These are phyloP conservation scores for Beta corolliflora DNA, from an alignment of 179 eudicot species.

Conservation along the genomic window DNA sequence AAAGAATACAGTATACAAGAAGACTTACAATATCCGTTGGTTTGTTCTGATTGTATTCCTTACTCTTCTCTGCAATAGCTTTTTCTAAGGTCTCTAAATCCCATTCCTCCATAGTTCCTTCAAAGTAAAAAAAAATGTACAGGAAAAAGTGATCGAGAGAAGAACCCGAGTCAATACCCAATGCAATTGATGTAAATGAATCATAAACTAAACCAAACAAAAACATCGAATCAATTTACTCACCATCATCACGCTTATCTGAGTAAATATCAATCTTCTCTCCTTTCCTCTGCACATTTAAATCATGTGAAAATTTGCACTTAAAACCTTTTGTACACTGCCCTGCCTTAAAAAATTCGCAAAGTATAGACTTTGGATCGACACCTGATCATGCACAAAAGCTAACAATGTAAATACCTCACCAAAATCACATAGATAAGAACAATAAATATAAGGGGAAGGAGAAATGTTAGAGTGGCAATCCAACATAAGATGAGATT, in stretches of 20 bases:
- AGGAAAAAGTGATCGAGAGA: constrained; percentile 1
- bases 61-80: constrained; percentile 81
- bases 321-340: constrained; percentile 97
- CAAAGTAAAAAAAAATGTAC: neutral
- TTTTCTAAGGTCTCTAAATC: constrained; percentile 86
- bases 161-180: neutral
- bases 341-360: constrained; percentile 92
- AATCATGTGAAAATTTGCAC: constrained; percentile 96
- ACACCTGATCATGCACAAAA: constrained; percentile 65
- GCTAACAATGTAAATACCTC: constrained; percentile 25
- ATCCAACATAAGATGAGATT: neutral
- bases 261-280: constrained; percentile 92
- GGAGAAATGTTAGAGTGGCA: neutral
- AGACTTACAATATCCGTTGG: constrained; percentile 88
- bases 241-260: constrained; percentile 90
- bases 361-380: constrained; percentile 94
- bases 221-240: constrained; percentile 5
- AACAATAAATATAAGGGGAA: neutral
- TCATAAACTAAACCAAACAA: neutral
- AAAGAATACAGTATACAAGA: neutral
- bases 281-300: constrained; percentile 94
- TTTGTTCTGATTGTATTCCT: constrained; percentile 90
- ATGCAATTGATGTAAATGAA: neutral
- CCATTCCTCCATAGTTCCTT: constrained; percentile 97
- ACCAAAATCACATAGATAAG: neutral